Evolutionary conservation across 768 basidiomycete species (phyloP).

Genomic region (Naganishia vaughanmartiniae): DNA sequence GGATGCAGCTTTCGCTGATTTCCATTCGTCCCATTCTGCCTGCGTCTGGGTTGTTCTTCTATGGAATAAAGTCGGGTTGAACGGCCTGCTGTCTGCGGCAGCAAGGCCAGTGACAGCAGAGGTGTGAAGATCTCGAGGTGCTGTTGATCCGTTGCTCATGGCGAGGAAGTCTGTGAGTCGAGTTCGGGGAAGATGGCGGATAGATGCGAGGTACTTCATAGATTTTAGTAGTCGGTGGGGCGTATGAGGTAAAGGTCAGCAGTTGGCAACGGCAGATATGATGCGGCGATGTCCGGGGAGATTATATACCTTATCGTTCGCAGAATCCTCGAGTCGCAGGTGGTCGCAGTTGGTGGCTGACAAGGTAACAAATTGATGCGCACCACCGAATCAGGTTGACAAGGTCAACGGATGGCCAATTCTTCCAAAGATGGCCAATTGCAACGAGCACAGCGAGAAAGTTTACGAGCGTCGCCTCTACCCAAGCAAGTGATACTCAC

Average conservation of each 20-base stretch:
- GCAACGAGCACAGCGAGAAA: not conserved
- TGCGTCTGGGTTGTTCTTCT: not conserved
- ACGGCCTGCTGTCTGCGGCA: not conserved
- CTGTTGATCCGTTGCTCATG: slow-evolving; percentile 4
- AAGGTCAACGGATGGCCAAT: not conserved
- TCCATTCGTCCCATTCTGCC: not conserved
- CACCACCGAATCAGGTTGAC: not conserved
- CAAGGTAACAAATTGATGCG: not conserved
- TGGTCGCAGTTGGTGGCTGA: not conserved
- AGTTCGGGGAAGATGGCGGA: not conserved
- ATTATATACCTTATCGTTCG: not conserved
- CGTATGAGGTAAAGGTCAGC: not conserved
- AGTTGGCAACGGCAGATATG: not conserved
- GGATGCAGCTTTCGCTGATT: not conserved
- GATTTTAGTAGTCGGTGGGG: not conserved
- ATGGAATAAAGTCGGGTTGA: slow-evolving; percentile 11
- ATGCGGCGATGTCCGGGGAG: not conserved
- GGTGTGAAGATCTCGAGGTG: not conserved
- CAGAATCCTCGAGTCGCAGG: not conserved
- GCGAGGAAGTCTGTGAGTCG: not conserved
- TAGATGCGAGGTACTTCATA: not conserved
- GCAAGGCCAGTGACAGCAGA: not conserved
- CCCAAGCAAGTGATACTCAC: not conserved
- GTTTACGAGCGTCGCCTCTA: not conserved
- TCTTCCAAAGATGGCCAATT: not conserved